These are phyloP conservation scores for Phaseolus lunatus DNA, from an alignment of 306 rosid genomes.

Conservation along the genomic window DNA sequence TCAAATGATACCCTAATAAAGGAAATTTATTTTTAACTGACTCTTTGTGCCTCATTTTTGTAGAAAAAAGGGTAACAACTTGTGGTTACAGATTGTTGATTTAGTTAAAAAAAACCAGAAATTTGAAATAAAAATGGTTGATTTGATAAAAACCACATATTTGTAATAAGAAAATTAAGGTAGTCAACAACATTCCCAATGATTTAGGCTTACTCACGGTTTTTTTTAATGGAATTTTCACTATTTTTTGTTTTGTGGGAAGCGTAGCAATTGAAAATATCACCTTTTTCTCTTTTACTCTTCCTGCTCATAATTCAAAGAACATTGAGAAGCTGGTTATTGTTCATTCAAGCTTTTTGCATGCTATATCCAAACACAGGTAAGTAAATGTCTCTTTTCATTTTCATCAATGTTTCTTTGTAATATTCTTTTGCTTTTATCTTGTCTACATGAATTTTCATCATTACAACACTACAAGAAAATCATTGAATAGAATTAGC, in stretches of 20 bases:
- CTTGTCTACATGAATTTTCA: too few species aligned
- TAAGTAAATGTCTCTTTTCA: background rate
- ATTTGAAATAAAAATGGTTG: slow-evolving; percentile 38
- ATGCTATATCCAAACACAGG: slow-evolving; percentile 41
- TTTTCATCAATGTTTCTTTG: background rate
- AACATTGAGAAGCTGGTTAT: background rate
- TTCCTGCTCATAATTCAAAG: background rate
- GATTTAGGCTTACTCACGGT: slow-evolving; percentile 32
- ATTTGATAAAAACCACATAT: slow-evolving; percentile 42
- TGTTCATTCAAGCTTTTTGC: background rate
- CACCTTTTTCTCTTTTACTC: background rate
- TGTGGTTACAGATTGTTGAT: slow-evolving; percentile 43
- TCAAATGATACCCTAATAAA: slow-evolving; percentile 24
- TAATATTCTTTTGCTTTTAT: background rate
- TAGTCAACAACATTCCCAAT: slow-evolving; percentile 2
- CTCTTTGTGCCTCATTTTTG: slow-evolving; percentile 24
- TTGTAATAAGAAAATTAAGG: slow-evolving; percentile 35
- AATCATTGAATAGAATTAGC: too few species aligned
- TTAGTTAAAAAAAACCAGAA: slow-evolving; percentile 34
- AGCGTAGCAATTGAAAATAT: background rate
- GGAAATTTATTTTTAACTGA: background rate
- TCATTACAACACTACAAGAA: too few species aligned
- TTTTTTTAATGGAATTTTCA: slow-evolving; percentile 13
- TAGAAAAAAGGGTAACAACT: background rate
- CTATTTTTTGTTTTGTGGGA: slow-evolving; percentile 37